Percentiles rank a stretch among this genome's conserved stretches.
Evolutionary conservation across 2,329 filamentous ascomycete species (phyloP).

Genomic region (Hymenoscyphus infarciens): DNA sequence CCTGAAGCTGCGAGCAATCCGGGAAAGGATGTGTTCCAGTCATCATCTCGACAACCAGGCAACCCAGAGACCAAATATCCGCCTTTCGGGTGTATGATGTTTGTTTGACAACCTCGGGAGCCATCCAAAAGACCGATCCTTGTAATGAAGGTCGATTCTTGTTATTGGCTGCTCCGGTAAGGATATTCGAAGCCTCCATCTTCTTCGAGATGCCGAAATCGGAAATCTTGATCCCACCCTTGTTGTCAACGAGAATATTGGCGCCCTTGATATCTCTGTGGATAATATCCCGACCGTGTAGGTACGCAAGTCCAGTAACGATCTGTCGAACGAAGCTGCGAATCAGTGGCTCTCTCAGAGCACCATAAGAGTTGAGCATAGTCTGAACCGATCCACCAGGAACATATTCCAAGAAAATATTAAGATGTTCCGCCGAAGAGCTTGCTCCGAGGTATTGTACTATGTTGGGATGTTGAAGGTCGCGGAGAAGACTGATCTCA

Average conservation of each 20-base stretch:
- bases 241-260: constrained; percentile 98
- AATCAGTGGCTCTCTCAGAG: constrained; percentile 86
- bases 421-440: constrained; percentile 84
- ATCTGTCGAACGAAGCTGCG: constrained; percentile 97
- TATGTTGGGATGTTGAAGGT: constrained; percentile 93
- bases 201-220: constrained; percentile 99
- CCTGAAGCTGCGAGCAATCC: constrained; percentile 93
- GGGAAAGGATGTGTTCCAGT: constrained; percentile 95
- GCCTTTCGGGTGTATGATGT: constrained; percentile 97
- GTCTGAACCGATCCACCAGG: constrained; percentile 95
- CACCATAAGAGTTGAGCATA: constrained; percentile 98
- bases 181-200: constrained; percentile 84
- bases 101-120: constrained; percentile 95
- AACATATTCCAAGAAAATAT: constrained; percentile 99
- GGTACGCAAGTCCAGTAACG: constrained; percentile 83
- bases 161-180: constrained; percentile 63
- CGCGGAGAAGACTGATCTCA: constrained; percentile 89
- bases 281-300: constrained; percentile 93
- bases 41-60: constrained; percentile 98
- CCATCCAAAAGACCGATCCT: constrained; percentile 99
- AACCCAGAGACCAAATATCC: constrained; percentile 97
- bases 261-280: constrained; percentile 99
- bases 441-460: constrained; percentile 97
- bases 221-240: constrained; percentile 97
- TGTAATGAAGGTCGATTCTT: constrained; percentile 78